A percentile compares a stretch with the other conserved stretches of the same genome.
Conservation (phyloP, 129 eudicot genomes). For the Centella asiatica region DNA sequence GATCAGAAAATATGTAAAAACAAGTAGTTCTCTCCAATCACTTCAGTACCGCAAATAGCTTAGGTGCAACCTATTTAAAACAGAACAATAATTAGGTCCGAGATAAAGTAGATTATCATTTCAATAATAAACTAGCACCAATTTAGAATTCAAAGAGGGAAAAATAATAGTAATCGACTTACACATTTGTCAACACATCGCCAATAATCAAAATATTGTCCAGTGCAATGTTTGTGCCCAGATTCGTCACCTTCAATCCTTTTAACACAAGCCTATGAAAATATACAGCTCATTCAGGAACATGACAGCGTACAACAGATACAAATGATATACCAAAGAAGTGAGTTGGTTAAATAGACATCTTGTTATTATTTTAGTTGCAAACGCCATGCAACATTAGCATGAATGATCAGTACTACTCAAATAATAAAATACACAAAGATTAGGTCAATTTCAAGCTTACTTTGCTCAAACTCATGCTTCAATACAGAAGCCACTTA, state of each 20-base stretch:
- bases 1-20: neutral
- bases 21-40: slow-evolving; percentile 22
- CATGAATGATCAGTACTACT: too few species aligned
- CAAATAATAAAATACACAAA: too few species aligned
- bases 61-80: slow-evolving; percentile 58
- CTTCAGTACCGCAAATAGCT: slow-evolving; percentile 60
- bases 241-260: slow-evolving; percentile 76
- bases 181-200: slow-evolving; percentile 82
- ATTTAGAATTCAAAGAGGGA: too few species aligned
- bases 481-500: too few species aligned
- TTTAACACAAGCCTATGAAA: slow-evolving; percentile 59
- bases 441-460: too few species aligned
- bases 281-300: neutral
- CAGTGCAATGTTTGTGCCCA: slow-evolving; percentile 91
- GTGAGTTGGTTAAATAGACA: too few species aligned
- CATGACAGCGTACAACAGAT: neutral
- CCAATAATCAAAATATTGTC: slow-evolving; percentile 90
- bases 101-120: neutral
- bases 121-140: neutral
- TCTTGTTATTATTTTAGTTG: too few species aligned
- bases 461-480: too few species aligned
- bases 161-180: slow-evolving; percentile 17
- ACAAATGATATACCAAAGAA: too few species aligned
- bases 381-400: too few species aligned
- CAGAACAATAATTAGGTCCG: neutral